phyloP scores from a whole-genome alignment of 2,329 filamentous ascomycete genomes.

The Xylaria multiplex region DNA sequence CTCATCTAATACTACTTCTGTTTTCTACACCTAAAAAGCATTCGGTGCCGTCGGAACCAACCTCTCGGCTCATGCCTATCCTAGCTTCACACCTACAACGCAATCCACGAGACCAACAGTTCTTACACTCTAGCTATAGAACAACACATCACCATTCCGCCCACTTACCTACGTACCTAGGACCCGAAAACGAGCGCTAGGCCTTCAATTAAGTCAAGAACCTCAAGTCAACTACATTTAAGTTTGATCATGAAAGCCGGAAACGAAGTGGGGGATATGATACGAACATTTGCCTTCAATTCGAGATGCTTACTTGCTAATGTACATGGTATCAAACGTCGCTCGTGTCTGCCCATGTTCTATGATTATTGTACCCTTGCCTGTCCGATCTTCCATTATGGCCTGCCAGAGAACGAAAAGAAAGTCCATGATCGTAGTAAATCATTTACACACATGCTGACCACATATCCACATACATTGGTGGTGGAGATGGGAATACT shows the following conservation, averaged over 20 bases:
- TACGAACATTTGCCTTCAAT: conserved; percentile 23
- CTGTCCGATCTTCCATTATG: conserved; percentile 7
- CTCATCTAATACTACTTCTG: neutral
- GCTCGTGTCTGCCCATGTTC: conserved; percentile 28
- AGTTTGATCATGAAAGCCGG: no score
- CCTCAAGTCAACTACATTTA: no score
- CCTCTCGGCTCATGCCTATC: no score
- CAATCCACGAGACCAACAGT: neutral
- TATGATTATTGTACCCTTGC: conserved; percentile 10
- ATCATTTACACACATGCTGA: conserved; percentile 8
- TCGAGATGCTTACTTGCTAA: conserved; percentile 31
- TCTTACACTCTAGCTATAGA: no score
- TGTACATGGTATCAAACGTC: conserved; percentile 38
- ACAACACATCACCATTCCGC: neutral
- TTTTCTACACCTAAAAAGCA: neutral
- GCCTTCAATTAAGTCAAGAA: neutral
- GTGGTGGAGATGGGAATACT: neutral
- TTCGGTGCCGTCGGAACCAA: no score
- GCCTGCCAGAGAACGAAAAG: conserved; percentile 15
- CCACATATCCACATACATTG: conserved; percentile 21
- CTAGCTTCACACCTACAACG: neutral
- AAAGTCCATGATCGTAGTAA: conserved; percentile 12
- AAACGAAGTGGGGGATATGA: neutral
- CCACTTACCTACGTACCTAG: neutral
- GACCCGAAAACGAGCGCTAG: neutral